Conservation (phyloP, 495 filamentous ascomycete species). For the Penicillium coffeae region DNA sequence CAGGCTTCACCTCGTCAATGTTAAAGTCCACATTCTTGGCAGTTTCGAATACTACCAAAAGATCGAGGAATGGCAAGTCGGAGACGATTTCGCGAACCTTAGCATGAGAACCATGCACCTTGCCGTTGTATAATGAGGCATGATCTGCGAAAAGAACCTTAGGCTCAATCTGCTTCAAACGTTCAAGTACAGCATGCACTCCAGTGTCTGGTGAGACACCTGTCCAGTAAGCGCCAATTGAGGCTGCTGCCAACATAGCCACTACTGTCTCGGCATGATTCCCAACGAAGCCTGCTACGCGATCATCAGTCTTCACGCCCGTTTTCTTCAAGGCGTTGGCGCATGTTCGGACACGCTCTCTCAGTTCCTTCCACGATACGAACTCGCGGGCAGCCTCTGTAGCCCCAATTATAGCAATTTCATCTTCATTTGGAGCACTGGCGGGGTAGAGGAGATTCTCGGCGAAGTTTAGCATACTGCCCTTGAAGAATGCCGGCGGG, state of each 20-base stretch:
- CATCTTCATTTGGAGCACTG: conserved; percentile 52
- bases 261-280: conserved; percentile 82
- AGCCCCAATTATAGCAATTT: conserved; percentile 64
- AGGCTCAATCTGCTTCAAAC: conserved; percentile 77
- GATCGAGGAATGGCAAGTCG: conserved; percentile 57
- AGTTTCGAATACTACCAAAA: conserved; percentile 67
- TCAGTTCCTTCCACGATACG: conserved; percentile 76
- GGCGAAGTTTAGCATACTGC: conserved; percentile 79
- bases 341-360: conserved; percentile 71
- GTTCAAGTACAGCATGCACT: conserved; percentile 74
- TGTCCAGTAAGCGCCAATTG: conserved; percentile 86
- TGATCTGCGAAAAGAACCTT: conserved; percentile 81
- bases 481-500: conserved; percentile 76
- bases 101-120: conserved; percentile 63
- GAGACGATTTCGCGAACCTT: conserved; percentile 72
- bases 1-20: conserved; percentile 41
- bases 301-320: conserved; percentile 61
- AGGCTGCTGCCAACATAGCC: conserved; percentile 77
- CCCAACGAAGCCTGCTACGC: conserved; percentile 80
- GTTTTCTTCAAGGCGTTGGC: conserved; percentile 63
- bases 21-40: conserved; percentile 46
- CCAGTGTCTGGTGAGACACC: conserved; percentile 83
- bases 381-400: conserved; percentile 66
- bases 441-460: conserved; percentile 84
- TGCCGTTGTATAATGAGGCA: conserved; percentile 83